These are phyloP conservation scores for Pythium phragmitis DNA, from an alignment of 352 stramenopile species.

Conservation along the genomic window DNA sequence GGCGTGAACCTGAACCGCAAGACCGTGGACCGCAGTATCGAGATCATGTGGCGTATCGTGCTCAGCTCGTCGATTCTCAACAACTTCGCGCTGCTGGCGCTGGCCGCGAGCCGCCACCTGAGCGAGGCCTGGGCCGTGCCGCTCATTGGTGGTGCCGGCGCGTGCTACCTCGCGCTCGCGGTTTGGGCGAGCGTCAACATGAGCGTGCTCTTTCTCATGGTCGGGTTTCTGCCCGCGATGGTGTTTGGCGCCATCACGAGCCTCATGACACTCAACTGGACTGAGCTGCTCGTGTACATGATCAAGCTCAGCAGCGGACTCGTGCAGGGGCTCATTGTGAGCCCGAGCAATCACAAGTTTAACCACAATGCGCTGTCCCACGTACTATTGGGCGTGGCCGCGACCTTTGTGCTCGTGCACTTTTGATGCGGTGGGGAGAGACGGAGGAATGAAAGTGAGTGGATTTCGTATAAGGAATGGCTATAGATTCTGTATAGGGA, in stretches of 20 bases:
- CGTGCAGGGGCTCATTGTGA: constrained; percentile 80
- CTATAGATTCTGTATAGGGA: constrained; percentile 4
- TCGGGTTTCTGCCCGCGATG: constrained; percentile 80
- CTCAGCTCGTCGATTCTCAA: constrained; percentile 80
- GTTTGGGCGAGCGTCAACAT: constrained; percentile 84
- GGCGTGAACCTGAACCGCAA: constrained; percentile 63
- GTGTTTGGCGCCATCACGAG: constrained; percentile 74
- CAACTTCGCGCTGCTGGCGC: constrained; percentile 82
- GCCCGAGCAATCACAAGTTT: constrained; percentile 80
- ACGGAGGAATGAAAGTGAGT: constrained; percentile 4
- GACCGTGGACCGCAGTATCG: constrained; percentile 74
- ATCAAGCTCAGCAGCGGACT: constrained; percentile 77
- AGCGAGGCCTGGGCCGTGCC: constrained; percentile 73
- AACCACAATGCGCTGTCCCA: constrained; percentile 89
- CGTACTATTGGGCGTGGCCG: constrained; percentile 79
- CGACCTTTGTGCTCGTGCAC: constrained; percentile 84
- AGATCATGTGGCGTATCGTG: constrained; percentile 78
- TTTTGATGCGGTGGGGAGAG: constrained; percentile 52
- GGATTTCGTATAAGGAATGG: constrained; percentile 14
- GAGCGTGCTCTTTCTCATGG: constrained; percentile 80
- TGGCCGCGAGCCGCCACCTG: constrained; percentile 75
- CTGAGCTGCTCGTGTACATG: constrained; percentile 81
- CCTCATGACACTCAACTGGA: constrained; percentile 78
- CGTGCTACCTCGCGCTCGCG: constrained; percentile 65
- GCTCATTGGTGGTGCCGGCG: constrained; percentile 65